Conservation (phyloP, 306 rosid genomes). For the Castanea sativa region DNA sequence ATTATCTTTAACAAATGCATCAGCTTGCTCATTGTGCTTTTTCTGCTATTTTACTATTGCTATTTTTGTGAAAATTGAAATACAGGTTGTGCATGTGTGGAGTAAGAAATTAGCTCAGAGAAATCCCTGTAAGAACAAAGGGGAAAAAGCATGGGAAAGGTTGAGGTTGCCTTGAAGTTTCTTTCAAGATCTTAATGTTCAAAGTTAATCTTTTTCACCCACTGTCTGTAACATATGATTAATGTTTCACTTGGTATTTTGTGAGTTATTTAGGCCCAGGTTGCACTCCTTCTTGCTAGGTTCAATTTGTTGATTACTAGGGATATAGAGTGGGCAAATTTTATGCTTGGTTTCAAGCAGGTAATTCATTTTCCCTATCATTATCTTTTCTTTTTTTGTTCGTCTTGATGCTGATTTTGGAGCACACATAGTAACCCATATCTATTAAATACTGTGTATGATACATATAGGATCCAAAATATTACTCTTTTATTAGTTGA, state of each 20-base stretch:
- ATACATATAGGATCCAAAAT: not conserved
- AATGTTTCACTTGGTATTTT: slow-evolving; percentile 17
- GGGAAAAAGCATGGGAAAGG: not conserved
- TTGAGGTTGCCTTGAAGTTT: not conserved
- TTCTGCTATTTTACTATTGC: not conserved
- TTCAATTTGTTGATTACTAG: slow-evolving; percentile 90
- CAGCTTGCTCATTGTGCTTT: not conserved
- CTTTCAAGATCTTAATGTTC: not conserved
- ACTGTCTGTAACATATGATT: slow-evolving; percentile 10
- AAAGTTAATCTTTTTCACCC: not conserved
- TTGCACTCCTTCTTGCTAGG: slow-evolving; percentile 78
- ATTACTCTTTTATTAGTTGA: not conserved
- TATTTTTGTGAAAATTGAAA: not conserved
- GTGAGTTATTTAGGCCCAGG: slow-evolving; percentile 50
- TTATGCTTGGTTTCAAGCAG: slow-evolving; percentile 90
- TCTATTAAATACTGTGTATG: not conserved
- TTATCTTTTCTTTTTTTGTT: not conserved
- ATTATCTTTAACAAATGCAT: too few species aligned
- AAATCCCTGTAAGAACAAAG: not conserved
- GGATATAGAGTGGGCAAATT: slow-evolving; percentile 98
- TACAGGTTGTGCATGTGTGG: not conserved
- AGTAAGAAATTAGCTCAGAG: not conserved
- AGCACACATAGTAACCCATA: not conserved
- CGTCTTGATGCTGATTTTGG: not conserved
- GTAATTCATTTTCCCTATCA: slow-evolving; percentile 36